These are phyloP conservation scores for Penicillium steckii DNA, from an alignment of 495 filamentous ascomycete genomes.

Conservation along the genomic window DNA sequence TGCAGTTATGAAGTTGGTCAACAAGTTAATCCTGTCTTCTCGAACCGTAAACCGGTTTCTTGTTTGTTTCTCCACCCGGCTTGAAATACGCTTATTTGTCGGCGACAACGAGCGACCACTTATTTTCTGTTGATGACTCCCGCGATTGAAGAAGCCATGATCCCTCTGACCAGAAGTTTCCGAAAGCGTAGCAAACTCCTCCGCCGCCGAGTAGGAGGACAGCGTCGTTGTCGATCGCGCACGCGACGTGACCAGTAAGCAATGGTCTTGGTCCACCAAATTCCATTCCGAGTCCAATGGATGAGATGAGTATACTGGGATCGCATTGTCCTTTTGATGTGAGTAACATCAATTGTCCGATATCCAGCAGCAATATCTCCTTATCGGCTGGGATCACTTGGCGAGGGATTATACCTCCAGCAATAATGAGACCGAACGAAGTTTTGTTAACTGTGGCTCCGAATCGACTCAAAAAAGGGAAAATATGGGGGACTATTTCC, in stretches of 20 bases:
- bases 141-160: constrained; percentile 43
- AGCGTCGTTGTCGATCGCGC: constrained; percentile 39
- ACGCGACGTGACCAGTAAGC: constrained; percentile 63
- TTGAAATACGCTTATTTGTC: background rate
- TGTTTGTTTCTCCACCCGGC: background rate
- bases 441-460: constrained; percentile 34
- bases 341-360: constrained; percentile 8
- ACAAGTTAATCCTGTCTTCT: too few relatives aligned
- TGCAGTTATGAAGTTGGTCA: too few relatives aligned
- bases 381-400: constrained; percentile 28
- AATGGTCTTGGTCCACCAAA: constrained; percentile 50
- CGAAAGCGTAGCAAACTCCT: constrained; percentile 88
- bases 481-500: constrained; percentile 16
- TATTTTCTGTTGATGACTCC: constrained; percentile 15
- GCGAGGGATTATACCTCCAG: constrained; percentile 39
- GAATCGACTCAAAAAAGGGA: constrained; percentile 26
- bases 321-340: constrained; percentile 11
- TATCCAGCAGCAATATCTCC: constrained; percentile 40
- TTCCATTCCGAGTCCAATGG: constrained; percentile 20
- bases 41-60: too few relatives aligned
- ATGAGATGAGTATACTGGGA: constrained; percentile 15
- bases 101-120: constrained; percentile 10
- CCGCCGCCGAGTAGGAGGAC: constrained; percentile 74
- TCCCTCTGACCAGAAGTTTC: constrained; percentile 69
- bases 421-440: constrained; percentile 36